Base-by-base conservation (phyloP, 106 monocot species). In the Narthecium ossifragum region DNA sequence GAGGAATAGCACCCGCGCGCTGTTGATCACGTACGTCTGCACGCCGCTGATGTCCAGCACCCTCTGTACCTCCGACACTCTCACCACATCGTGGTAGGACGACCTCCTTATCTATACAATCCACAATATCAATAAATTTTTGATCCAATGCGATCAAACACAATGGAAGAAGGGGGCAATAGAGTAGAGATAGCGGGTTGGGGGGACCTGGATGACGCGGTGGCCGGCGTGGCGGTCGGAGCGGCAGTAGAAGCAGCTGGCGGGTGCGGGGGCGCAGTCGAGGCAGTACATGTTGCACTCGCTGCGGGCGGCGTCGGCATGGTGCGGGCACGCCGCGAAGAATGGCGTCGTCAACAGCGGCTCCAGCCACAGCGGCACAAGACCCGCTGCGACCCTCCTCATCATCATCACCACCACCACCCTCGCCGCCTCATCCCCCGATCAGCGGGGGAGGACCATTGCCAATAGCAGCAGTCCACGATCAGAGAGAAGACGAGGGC, bases 1-100 rank as follows among this genome's bases (percentile, higher is more conserved):
- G 47, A 90, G 78, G 70, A 90, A 90, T 24, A 90, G 51, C 18
- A 90, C 90, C 1, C 78, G 62, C 4, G 92, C 88, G 71, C 92
- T 92, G 78, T 92, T 92, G 72, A 92, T 92, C 47, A 92, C 92
- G 60, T 92, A 92, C 8, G 88, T 92, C 83, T 92, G 92, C 33
- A 92, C 87, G 8, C 87, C 82, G 60, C 63, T 46, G 43, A 79
- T 66, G 60, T 90, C 90, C 58, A 90, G 78, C 13, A 64, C 61
- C 52, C 59, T 70, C 70, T 90, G 86, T 43, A 85, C 67, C 76
- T 90, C 90, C 31, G 75, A 6, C 32, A 79, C 82, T 51, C 90
- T 61, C 32, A 90, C 90, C 69, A 90, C 90, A 56, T 90, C 90
- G 62, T 90, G 92, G 72, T 92, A 92, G 26, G 88, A 84, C 12